phyloP scores from a whole-genome alignment of 495 filamentous ascomycete genomes.

The Parachaetomium inaequale region DNA sequence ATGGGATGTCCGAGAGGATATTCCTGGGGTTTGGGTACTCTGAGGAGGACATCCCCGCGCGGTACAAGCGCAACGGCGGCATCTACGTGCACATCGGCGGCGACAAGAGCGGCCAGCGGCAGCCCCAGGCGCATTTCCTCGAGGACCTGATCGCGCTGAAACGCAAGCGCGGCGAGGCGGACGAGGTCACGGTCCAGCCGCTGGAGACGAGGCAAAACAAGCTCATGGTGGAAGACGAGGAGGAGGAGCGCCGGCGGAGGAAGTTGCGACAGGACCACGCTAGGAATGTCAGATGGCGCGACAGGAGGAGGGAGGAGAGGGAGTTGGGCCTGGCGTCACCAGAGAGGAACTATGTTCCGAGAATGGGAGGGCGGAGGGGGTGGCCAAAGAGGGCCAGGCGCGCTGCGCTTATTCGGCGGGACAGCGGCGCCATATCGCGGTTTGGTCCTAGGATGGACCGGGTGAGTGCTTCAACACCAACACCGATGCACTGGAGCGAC shows the following conservation, averaged over 20 bases:
- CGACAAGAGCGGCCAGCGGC: slow-evolving; percentile 35
- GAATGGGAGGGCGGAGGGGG: slow-evolving; percentile 18
- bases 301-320: slow-evolving; percentile 21
- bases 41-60: slow-evolving; percentile 30
- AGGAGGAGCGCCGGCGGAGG: slow-evolving; percentile 29
- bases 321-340: slow-evolving; percentile 9
- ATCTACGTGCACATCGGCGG: slow-evolving; percentile 36
- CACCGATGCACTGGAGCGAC: slow-evolving; percentile 8
- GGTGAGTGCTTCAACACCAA: not conserved
- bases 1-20: not conserved
- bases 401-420: slow-evolving; percentile 21
- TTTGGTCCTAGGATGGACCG: not conserved
- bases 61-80: slow-evolving; percentile 32
- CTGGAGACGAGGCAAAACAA: slow-evolving; percentile 38
- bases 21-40: not conserved
- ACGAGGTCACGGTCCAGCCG: slow-evolving; percentile 49
- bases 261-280: slow-evolving; percentile 27
- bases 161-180: slow-evolving; percentile 50
- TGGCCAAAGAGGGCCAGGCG: slow-evolving; percentile 23
- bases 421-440: slow-evolving; percentile 15
- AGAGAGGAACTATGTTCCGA: slow-evolving; percentile 20
- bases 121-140: slow-evolving; percentile 45
- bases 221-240: slow-evolving; percentile 32
- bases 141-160: slow-evolving; percentile 49
- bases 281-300: slow-evolving; percentile 28